Base-by-base conservation (phyloP, 331 rosid species). In the Rhamnella rubrinervis region DNA sequence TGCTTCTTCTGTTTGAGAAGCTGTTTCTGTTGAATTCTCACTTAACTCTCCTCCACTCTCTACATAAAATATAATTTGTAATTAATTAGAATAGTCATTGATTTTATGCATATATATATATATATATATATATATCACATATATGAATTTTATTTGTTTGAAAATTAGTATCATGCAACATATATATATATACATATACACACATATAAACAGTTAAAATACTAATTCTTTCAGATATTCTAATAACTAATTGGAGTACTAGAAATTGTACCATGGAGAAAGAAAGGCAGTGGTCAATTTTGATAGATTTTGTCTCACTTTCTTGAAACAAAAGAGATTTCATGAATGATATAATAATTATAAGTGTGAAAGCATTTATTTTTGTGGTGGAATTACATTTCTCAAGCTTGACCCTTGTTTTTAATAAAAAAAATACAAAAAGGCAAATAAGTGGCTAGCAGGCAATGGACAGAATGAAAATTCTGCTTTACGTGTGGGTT, bases 1-100 rank as follows among this genome's bases (percentile, higher is more conserved):
- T 63, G 80, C 85, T 64, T 91, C 97, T 0, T 82, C 88, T 8
- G 81, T 82, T 68, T 87, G 81, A 20, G 85, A 77, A 14, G 25
- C 56, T 20, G 23, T 62, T 18, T 85, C 84, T 44, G 77, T 76
- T 25, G 81, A 78, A 41, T 78, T 77, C 64, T 76, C 86, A 28
- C 80, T 85, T 9, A 71, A 74, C 14, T 88, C 92, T 56, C 62
- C 78, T 1, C 47, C 26, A 31, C 76, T 72, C 73, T 84, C 96
- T 90, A 85, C 70, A 71, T 31, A 26, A 52, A 15, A 50, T 21
- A 19, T 67, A 12, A 9, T 50, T 55, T 6, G 46, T 11, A n/a
- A 53, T 26, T 68, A 53, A 18, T 53, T 18, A n/a, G 10, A 18
- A 8, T 53, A 53, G 19, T 53, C 58, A 53, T 18, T 52, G 20